Percentiles rank a stretch among this genome's conserved stretches.
These are phyloP conservation scores for Neospermospora avenae DNA, from an alignment of 2,329 filamentous ascomycete genomes.

Conservation along the genomic window DNA sequence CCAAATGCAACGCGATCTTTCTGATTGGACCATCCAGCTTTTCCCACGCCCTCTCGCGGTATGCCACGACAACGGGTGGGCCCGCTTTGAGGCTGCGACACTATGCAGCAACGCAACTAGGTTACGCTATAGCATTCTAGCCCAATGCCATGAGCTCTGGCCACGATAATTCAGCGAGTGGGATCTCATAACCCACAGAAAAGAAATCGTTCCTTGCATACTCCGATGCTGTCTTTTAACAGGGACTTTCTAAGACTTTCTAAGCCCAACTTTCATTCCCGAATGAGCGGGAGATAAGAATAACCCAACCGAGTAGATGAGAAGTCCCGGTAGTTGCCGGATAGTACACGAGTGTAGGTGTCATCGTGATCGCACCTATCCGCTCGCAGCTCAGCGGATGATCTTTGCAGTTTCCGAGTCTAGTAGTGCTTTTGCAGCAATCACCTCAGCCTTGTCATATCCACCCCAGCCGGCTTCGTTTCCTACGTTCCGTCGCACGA, in stretches of 20 bases:
- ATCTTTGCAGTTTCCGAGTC: slow-evolving; percentile 28
- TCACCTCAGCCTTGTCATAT: slow-evolving; percentile 68
- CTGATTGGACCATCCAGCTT: slow-evolving; percentile 16
- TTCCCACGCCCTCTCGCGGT: slow-evolving; percentile 10
- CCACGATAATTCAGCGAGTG: slow-evolving; percentile 11
- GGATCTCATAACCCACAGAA: background rate
- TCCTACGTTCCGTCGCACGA: slow-evolving; percentile 61
- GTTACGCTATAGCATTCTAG: background rate
- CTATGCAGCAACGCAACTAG: slow-evolving; percentile 5
- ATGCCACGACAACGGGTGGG: slow-evolving; percentile 22
- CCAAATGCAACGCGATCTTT: slow-evolving; percentile 13
- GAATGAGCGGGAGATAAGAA: background rate
- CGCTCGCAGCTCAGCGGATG: slow-evolving; percentile 27
- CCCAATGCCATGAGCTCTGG: slow-evolving; percentile 2
- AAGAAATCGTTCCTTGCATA: slow-evolving; percentile 16
- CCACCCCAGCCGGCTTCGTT: slow-evolving; percentile 67
- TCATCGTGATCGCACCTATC: background rate
- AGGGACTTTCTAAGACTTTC: background rate
- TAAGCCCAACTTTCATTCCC: background rate
- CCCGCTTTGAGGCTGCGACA: slow-evolving; percentile 15
- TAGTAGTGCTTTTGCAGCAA: slow-evolving; percentile 59
- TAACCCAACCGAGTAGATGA: background rate
- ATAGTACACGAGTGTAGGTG: background rate
- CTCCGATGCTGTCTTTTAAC: background rate
- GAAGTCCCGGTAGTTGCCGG: background rate